A percentile compares a stretch with the other conserved stretches of the same genome.
Evolutionary conservation across 2,329 filamentous ascomycete genomes (phyloP).

Genomic region (Cladophialophora carrionii): DNA sequence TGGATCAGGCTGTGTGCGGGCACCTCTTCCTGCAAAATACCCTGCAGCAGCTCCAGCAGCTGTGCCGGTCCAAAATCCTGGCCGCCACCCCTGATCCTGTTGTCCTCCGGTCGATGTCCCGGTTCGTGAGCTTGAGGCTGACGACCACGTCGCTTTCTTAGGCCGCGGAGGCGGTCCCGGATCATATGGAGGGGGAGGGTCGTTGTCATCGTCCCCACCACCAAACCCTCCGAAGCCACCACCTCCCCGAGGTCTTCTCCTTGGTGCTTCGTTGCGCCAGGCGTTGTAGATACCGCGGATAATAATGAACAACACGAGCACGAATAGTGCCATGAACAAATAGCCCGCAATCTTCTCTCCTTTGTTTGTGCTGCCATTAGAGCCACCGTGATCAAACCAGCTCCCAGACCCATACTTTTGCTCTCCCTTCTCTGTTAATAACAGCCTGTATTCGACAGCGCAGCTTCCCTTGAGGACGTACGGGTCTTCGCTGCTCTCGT

Average conservation of each 20-base stretch:
- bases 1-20: constrained; percentile 34
- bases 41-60: constrained; percentile 49
- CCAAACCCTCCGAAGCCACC: constrained; percentile 43
- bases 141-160: constrained; percentile 42
- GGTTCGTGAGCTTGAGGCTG: constrained; percentile 31
- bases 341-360: constrained; percentile 37
- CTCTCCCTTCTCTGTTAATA: constrained; percentile 77
- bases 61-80: constrained; percentile 54
- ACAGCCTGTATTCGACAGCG: constrained; percentile 83
- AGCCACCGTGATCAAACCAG: constrained; percentile 40
- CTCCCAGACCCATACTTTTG: constrained; percentile 63
- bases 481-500: constrained; percentile 72
- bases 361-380: constrained; percentile 6
- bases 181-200: constrained; percentile 49
- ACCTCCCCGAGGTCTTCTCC: constrained; percentile 27
- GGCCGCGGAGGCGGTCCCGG: constrained; percentile 45
- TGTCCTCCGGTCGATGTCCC: constrained; percentile 10
- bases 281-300: constrained; percentile 39
- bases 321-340: constrained; percentile 44
- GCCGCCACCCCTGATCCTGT: constrained; percentile 46
- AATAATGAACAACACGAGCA: constrained; percentile 40
- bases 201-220: constrained; percentile 43
- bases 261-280: constrained; percentile 38
- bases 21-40: constrained; percentile 47
- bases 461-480: constrained; percentile 92